Conservation (phyloP, 768 basidiomycete species). For the Cyclocybe aegerita region DNA sequence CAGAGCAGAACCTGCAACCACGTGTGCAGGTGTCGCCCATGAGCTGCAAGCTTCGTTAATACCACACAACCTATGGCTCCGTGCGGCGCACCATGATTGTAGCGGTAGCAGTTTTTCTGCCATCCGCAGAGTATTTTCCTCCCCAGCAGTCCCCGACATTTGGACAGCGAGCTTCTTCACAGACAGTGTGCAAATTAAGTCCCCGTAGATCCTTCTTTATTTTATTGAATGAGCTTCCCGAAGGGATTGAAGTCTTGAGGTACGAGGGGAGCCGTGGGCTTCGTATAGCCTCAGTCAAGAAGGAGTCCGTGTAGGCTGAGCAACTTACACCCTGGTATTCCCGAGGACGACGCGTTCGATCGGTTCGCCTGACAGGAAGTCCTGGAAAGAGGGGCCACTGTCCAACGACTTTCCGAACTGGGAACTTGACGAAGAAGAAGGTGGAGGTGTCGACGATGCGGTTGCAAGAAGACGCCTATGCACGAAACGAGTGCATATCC, state of each 20-base stretch:
- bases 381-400: constrained; percentile 73
- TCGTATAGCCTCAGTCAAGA: not conserved
- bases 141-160: constrained; percentile 99
- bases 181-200: constrained; percentile 90
- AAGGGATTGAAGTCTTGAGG: constrained; percentile 91
- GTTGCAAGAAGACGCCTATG: constrained; percentile 28
- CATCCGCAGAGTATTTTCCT: constrained; percentile 74
- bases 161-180: constrained; percentile 97
- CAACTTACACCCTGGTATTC: constrained; percentile 61
- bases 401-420: constrained; percentile 54
- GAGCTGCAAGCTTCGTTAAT: constrained; percentile 47
- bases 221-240: constrained; percentile 81
- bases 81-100: constrained; percentile 85
- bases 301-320: constrained; percentile 2
- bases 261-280: constrained; percentile 87
- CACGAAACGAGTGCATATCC: constrained; percentile 4
- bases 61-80: not conserved
- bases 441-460: constrained; percentile 29
- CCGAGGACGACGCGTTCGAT: constrained; percentile 68
- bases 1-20: constrained; percentile 96
- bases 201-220: constrained; percentile 97
- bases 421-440: constrained; percentile 21
- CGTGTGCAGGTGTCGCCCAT: constrained; percentile 99
- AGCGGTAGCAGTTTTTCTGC: constrained; percentile 85
- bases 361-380: constrained; percentile 70